phyloP scores from a whole-genome alignment of 495 filamentous ascomycete species.

The Jackrogersella minutella region DNA sequence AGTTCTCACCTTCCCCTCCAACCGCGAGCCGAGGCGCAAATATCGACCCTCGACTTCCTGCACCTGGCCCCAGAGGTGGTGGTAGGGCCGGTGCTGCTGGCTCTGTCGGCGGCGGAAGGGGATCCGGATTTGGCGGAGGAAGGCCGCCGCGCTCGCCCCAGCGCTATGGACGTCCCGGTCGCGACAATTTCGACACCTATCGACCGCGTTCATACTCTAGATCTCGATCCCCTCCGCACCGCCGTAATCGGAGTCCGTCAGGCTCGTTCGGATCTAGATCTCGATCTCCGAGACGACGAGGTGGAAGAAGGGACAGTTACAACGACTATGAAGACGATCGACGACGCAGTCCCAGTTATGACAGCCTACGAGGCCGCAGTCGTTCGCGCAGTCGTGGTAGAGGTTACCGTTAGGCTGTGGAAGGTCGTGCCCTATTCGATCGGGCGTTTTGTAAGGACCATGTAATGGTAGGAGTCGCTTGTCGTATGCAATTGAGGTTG shows the following conservation, averaged over 20 bases:
- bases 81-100: conserved; percentile 45
- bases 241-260: conserved; percentile 53
- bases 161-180: conserved; percentile 50
- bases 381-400: conserved; percentile 41
- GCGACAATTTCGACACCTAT: conserved; percentile 61
- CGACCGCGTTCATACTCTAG: conserved; percentile 61
- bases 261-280: conserved; percentile 44
- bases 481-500: neutral
- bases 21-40: conserved; percentile 58
- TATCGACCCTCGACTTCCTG: conserved; percentile 55
- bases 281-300: conserved; percentile 47
- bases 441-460: conserved; percentile 10
- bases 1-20: conserved; percentile 62
- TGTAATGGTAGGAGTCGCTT: neutral
- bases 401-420: conserved; percentile 30
- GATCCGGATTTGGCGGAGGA: conserved; percentile 34
- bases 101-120: conserved; percentile 38
- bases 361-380: conserved; percentile 39
- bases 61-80: conserved; percentile 48
- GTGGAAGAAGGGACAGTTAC: conserved; percentile 50
- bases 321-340: conserved; percentile 54
- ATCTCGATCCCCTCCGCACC: conserved; percentile 63
- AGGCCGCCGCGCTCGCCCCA: conserved; percentile 50
- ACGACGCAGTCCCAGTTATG: conserved; percentile 56
- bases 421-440: neutral